These are phyloP conservation scores for Salix koriyanagi DNA, from an alignment of 345 rosid genomes.

Conservation along the genomic window DNA sequence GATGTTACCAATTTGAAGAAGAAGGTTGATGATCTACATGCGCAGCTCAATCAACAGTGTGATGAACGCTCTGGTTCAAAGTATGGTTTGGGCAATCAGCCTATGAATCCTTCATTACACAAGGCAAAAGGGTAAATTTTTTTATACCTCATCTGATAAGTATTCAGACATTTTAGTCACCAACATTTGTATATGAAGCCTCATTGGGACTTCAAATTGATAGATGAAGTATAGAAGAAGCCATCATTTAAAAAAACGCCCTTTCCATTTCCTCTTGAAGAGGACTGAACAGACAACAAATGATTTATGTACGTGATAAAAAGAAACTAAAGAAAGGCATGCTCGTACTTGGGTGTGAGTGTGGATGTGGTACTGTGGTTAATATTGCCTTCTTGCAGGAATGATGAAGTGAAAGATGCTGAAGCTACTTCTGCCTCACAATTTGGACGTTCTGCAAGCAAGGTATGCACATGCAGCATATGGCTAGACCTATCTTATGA, in stretches of 20 bases:
- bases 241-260: background rate
- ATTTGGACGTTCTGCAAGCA: constrained; percentile 41
- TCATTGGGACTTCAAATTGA: background rate
- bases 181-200: background rate
- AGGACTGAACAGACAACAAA: background rate
- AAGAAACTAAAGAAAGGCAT: background rate
- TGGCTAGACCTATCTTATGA: background rate
- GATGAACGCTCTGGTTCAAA: constrained; percentile 35
- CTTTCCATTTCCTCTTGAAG: background rate
- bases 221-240: background rate
- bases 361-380: background rate
- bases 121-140: constrained; percentile 41
- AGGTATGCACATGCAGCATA: constrained; percentile 41
- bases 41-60: constrained; percentile 43
- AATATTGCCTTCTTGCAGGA: constrained; percentile 39
- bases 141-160: background rate
- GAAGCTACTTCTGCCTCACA: constrained; percentile 28
- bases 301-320: background rate
- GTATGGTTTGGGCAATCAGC: constrained; percentile 35
- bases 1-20: constrained; percentile 55
- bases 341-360: background rate
- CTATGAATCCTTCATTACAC: constrained; percentile 23
- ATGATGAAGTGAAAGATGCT: constrained; percentile 40
- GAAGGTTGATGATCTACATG: constrained; percentile 56
- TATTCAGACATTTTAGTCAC: background rate